A percentile compares a stretch with the other conserved stretches of the same genome.
These are phyloP conservation scores for Sonneratia caseolaris DNA, from an alignment of 345 rosid species.

Conservation along the genomic window DNA sequence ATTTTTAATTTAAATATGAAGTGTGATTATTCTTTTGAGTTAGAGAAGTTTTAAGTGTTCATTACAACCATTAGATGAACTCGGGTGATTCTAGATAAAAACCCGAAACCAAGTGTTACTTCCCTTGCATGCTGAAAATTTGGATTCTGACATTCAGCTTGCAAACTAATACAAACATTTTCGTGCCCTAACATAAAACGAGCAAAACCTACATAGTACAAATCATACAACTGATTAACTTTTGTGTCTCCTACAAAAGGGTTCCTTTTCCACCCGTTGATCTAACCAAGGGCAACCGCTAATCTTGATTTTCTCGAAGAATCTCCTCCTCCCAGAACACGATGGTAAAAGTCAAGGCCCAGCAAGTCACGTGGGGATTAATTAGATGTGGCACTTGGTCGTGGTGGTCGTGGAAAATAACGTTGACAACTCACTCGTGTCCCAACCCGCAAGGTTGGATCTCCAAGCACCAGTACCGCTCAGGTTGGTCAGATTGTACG, in stretches of 20 bases:
- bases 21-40: no score
- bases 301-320: background rate
- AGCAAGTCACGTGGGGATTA: background rate
- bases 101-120: background rate
- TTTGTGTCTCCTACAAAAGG: background rate
- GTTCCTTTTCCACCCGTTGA: background rate
- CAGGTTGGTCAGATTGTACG: slow-evolving; percentile 4
- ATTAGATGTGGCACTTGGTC: slow-evolving; percentile 16
- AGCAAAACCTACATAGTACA: background rate
- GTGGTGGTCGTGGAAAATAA: slow-evolving; percentile 4
- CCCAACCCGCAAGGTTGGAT: slow-evolving; percentile 8
- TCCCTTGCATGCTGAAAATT: background rate
- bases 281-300: background rate
- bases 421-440: slow-evolving; percentile 12
- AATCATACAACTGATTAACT: background rate
- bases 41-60: no score
- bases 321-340: background rate
- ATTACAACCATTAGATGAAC: background rate
- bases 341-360: slow-evolving; percentile 1
- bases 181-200: background rate
- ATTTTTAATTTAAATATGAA: no score
- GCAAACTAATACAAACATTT: background rate
- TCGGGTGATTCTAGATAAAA: background rate
- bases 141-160: background rate
- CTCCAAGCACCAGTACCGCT: slow-evolving; percentile 10